Evolutionary conservation across 2,329 filamentous ascomycete species (phyloP), one percentile per base, ranked within the genome.

Genomic region (Sporothrix protearum): DNA sequence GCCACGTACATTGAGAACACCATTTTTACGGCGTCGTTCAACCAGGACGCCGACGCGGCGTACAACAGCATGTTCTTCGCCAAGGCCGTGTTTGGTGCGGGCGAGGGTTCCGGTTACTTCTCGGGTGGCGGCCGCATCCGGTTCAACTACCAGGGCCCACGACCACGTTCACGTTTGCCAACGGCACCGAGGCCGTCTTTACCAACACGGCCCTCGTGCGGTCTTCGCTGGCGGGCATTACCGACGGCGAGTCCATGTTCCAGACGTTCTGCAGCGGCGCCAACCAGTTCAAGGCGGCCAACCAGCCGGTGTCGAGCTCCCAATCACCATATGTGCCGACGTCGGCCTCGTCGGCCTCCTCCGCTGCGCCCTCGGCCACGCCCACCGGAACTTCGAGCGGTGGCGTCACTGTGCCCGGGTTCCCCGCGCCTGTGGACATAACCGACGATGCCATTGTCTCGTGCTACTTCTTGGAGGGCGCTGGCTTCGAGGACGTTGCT

Each of bases 31-130:
- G 81, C 82, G 0, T 75, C 78, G 0, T 80, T 80, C 72, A 74
- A 75, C 67, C 77, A 74, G 30, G 77, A 80, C 42, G 76, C 71
- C 16, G 77, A 77, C 28, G 76, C 79, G 4, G 78, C 78, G 0
- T 83, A 82, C 76, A 83, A 82, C 75, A 76, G 76, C 68, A 78
- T 81, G 78, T 82, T 82, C 70, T 80, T 76, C 63, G 71, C 75
- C 63, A 75, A 76, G 68, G 75, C 77, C 7, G 68, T 71, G 33
- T 75, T 73, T 2, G 75, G 74, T 3, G 72, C 74, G 9, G 72
- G 51, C 9, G 66, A 69, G 1, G 73, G 74, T 6, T 45, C 42
- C 5, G 80, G 80, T 30, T 77, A 76, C 68, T 82, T 81, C 71
- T 69, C 73, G n/a, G 64, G 67, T 19, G 76, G 76, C n/a, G 80